Conservation (phyloP, 495 filamentous ascomycete species). For the Tetracladium setigerum region DNA sequence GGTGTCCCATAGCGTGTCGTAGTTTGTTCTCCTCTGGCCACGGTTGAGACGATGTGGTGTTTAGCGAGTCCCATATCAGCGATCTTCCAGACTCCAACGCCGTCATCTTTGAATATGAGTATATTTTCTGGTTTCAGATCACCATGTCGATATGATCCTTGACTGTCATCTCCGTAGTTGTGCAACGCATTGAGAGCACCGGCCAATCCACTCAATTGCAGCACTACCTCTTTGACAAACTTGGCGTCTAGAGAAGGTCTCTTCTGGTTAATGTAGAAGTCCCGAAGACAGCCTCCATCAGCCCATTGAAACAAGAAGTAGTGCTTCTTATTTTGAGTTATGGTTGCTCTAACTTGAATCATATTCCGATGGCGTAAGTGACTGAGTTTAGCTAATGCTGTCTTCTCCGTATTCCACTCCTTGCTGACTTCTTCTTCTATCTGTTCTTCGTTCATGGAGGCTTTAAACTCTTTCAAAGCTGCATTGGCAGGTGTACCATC, state of each 20-base stretch:
- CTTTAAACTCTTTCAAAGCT: slow-evolving; percentile 6
- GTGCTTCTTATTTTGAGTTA: not conserved
- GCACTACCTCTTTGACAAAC: not conserved
- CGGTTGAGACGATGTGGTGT: slow-evolving; percentile 1
- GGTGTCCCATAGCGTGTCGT: not conserved
- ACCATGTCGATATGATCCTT: slow-evolving; percentile 7
- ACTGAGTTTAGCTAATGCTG: slow-evolving; percentile 1
- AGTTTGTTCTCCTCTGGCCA: not conserved
- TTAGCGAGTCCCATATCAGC: slow-evolving; percentile 11
- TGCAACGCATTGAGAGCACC: slow-evolving; percentile 2
- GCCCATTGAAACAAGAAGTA: slow-evolving; percentile 20
- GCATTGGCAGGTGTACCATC: not conserved
- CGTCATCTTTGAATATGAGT: slow-evolving; percentile 6
- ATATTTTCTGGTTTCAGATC: slow-evolving; percentile 21
- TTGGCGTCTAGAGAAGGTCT: not conserved
- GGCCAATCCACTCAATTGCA: slow-evolving; percentile 2
- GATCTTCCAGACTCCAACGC: slow-evolving; percentile 6
- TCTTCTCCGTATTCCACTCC: not conserved
- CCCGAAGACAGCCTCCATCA: slow-evolving; percentile 15
- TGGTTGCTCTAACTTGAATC: slow-evolving; percentile 11
- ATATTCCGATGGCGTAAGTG: slow-evolving; percentile 2
- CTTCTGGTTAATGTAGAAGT: slow-evolving; percentile 6
- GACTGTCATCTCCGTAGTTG: not conserved
- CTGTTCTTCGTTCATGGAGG: not conserved
- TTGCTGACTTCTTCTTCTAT: not conserved